Percentiles rank a stretch among this genome's conserved stretches.
These are phyloP conservation scores for Alternaria angustiovoidea DNA, from an alignment of 2,329 filamentous ascomycete genomes.

Conservation along the genomic window DNA sequence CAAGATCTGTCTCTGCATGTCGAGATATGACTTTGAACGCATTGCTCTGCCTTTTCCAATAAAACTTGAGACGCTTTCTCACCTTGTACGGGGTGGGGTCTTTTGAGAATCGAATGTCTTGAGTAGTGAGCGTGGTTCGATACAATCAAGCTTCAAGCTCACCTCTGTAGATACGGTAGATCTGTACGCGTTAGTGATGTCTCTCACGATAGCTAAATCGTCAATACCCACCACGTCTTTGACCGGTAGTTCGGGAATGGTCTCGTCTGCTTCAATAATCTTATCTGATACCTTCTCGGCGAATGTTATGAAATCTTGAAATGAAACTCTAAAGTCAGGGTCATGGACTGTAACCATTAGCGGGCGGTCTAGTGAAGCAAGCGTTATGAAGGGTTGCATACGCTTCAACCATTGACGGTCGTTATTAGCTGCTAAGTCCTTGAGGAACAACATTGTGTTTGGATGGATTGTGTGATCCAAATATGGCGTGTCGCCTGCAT, in stretches of 20 bases:
- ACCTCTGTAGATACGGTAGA: constrained; percentile 82
- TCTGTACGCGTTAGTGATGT: constrained; percentile 50
- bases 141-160: neutral
- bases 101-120: constrained; percentile 81
- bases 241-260: constrained; percentile 82
- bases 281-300: constrained; percentile 75
- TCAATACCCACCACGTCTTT: constrained; percentile 73
- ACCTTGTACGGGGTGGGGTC: constrained; percentile 91
- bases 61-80: constrained; percentile 32
- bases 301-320: constrained; percentile 84
- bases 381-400: constrained; percentile 44
- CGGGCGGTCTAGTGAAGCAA: neutral
- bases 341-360: constrained; percentile 70
- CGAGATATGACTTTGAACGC: neutral
- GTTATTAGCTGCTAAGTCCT: constrained; percentile 67
- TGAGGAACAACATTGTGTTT: constrained; percentile 69
- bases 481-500: constrained; percentile 66
- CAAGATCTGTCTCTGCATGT: neutral
- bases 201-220: neutral
- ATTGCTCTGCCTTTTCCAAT: no score
- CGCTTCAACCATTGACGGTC: constrained; percentile 70
- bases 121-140: constrained; percentile 4
- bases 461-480: constrained; percentile 66
- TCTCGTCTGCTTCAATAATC: constrained; percentile 76
- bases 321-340: constrained; percentile 76